Percentiles rank a stretch among this genome's conserved stretches.
phyloP scores from a whole-genome alignment of 1,139 yeast genomes.

The Taphrina betulina region DNA sequence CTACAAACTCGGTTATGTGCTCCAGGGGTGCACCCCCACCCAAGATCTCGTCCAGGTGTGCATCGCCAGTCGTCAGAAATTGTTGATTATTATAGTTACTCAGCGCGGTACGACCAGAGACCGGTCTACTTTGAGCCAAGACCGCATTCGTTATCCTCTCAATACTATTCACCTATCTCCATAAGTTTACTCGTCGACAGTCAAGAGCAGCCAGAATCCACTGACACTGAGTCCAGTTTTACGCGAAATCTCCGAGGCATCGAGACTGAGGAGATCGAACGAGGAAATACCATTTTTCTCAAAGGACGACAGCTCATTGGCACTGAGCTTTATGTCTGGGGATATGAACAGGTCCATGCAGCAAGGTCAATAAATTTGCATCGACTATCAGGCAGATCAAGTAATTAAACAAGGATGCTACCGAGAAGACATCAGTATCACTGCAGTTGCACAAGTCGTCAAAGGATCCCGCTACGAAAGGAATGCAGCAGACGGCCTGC shows the following conservation, averaged over 20 bases:
- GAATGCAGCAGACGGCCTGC: too few relatives aligned
- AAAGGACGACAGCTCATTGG: conserved; percentile 10
- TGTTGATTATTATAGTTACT: not conserved
- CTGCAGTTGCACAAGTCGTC: too few relatives aligned
- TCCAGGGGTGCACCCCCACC: conserved; percentile 62
- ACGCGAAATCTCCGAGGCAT: conserved; percentile 6
- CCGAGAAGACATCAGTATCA: too few relatives aligned
- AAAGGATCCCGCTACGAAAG: too few relatives aligned
- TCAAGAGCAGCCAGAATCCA: not conserved
- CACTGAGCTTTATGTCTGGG: conserved; percentile 8
- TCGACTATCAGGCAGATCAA: too few relatives aligned
- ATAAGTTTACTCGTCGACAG: not conserved
- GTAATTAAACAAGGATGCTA: too few relatives aligned
- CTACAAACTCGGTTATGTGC: conserved; percentile 73
- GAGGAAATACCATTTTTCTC: conserved; percentile 11
- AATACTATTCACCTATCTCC: not conserved
- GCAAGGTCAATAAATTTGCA: too few relatives aligned
- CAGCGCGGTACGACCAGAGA: conserved; percentile 1
- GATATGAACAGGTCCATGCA: conserved; percentile 11
- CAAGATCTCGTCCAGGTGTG: conserved; percentile 55
- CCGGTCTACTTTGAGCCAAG: not conserved
- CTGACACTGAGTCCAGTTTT: conserved; percentile 1
- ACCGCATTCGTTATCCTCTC: conserved; percentile 2
- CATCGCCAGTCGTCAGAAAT: conserved; percentile 54
- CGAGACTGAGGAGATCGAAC: conserved; percentile 14